These are phyloP conservation scores for Flaveria linearis DNA, from an alignment of 129 eudicot genomes.

Conservation along the genomic window DNA sequence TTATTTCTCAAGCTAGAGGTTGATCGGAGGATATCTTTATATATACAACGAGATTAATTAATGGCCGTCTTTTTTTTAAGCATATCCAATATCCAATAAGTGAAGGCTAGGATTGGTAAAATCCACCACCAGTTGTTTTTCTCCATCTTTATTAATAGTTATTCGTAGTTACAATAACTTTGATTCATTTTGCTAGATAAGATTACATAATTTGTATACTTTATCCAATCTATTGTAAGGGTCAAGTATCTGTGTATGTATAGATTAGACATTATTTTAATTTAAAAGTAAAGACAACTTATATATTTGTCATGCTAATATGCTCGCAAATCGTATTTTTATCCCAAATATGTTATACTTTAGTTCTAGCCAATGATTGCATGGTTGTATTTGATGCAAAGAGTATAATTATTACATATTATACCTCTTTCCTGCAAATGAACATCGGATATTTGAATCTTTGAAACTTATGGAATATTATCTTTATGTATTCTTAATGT, in stretches of 20 bases:
- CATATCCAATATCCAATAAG: too few species aligned
- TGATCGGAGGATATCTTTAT: too few species aligned
- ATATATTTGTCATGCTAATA: slow-evolving; percentile 15
- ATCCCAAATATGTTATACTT: not conserved
- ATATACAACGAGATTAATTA: too few species aligned
- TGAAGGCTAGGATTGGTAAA: too few species aligned
- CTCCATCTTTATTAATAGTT: too few species aligned
- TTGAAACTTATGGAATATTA: not conserved
- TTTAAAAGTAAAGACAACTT: not conserved
- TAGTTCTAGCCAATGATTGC: slow-evolving; percentile 9
- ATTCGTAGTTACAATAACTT: too few species aligned
- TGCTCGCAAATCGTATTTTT: not conserved
- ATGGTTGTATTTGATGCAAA: not conserved
- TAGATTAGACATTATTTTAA: not conserved
- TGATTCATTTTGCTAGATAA: too few species aligned
- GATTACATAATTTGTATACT: too few species aligned
- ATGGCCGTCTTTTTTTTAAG: too few species aligned
- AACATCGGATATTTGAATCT: slow-evolving; percentile 9
- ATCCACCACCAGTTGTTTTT: too few species aligned
- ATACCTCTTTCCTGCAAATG: not conserved
- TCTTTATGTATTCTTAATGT: not conserved
- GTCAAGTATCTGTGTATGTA: not conserved
- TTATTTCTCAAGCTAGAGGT: too few species aligned
- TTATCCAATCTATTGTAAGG: too few species aligned
- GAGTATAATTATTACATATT: not conserved